phyloP scores from a whole-genome alignment of 2,329 filamentous ascomycete species.

The Sphaerulina vaccinii region DNA sequence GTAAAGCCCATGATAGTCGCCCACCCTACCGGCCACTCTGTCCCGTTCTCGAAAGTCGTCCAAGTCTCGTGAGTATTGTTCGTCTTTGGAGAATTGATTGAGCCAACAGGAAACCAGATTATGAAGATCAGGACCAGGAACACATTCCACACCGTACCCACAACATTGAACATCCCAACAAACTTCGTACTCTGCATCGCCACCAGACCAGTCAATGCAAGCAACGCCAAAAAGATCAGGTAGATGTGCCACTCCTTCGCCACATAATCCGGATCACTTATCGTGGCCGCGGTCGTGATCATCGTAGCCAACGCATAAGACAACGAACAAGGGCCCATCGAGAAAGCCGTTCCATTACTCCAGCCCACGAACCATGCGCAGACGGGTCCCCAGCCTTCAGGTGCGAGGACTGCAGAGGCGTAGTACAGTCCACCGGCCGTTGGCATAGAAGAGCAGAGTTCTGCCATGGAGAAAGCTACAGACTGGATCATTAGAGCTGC shows the following conservation, averaged over 20 bases:
- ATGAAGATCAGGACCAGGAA: conserved; percentile 38
- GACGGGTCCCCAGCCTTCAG: conserved; percentile 33
- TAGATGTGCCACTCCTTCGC: conserved; percentile 39
- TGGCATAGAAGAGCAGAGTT: conserved; percentile 39
- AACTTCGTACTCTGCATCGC: conserved; percentile 40
- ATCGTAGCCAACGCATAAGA: conserved; percentile 39
- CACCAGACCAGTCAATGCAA: conserved; percentile 36
- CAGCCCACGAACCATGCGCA: conserved; percentile 34
- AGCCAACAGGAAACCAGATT: conserved; percentile 39
- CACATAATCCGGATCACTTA: conserved; percentile 37
- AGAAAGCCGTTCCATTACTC: conserved; percentile 36
- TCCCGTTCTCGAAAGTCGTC: conserved; percentile 29
- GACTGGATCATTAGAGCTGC: conserved; percentile 36
- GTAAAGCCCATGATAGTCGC: conserved; percentile 43
- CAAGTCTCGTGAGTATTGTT: conserved; percentile 22
- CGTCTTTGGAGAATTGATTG: conserved; percentile 35
- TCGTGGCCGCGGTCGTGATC: conserved; percentile 38
- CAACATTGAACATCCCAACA: conserved; percentile 33
- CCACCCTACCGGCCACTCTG: conserved; percentile 36
- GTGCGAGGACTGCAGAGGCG: conserved; percentile 36
- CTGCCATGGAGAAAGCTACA: conserved; percentile 39
- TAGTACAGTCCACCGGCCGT: conserved; percentile 44
- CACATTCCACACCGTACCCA: conserved; percentile 36
- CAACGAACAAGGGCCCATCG: conserved; percentile 35
- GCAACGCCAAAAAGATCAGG: conserved; percentile 34